Conservation (phyloP, 2,329 filamentous ascomycete species). For the Alternaria hordeiaustralica region DNA sequence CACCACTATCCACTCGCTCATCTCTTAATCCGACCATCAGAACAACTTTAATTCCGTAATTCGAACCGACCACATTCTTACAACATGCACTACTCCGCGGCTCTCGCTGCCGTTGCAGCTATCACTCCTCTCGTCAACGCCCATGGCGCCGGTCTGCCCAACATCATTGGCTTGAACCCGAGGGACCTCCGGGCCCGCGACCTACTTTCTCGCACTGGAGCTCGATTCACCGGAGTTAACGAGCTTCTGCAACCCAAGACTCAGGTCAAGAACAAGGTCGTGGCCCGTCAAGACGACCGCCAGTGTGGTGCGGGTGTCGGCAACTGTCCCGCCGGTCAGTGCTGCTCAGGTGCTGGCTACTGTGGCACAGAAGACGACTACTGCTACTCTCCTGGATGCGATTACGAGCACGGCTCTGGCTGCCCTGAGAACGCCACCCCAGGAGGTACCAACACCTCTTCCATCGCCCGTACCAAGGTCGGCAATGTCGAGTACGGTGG, state of each 20-base stretch:
- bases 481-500: constrained; percentile 65
- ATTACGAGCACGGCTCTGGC: constrained; percentile 65
- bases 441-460: constrained; percentile 62
- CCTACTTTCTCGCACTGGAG: constrained; percentile 37
- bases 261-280: constrained; percentile 22
- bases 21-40: constrained; percentile 11
- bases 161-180: constrained; percentile 44
- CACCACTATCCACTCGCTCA: constrained; percentile 44
- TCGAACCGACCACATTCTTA: constrained; percentile 15
- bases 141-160: constrained; percentile 41
- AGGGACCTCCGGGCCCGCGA: constrained; percentile 44
- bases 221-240: constrained; percentile 32
- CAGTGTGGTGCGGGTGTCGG: constrained; percentile 43
- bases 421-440: constrained; percentile 66
- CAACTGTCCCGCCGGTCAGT: constrained; percentile 42
- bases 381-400: constrained; percentile 68
- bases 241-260: constrained; percentile 13
- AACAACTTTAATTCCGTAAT: constrained; percentile 32
- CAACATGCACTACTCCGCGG: constrained; percentile 44
- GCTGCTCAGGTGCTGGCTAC: constrained; percentile 49
- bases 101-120: constrained; percentile 38
- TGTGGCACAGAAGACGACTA: constrained; percentile 63
- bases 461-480: constrained; percentile 59
- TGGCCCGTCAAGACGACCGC: constrained; percentile 40
- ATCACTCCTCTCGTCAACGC: constrained; percentile 39